Evolutionary conservation across 495 filamentous ascomycete species (phyloP).

Genomic region (Lasiosphaeris hirsuta): DNA sequence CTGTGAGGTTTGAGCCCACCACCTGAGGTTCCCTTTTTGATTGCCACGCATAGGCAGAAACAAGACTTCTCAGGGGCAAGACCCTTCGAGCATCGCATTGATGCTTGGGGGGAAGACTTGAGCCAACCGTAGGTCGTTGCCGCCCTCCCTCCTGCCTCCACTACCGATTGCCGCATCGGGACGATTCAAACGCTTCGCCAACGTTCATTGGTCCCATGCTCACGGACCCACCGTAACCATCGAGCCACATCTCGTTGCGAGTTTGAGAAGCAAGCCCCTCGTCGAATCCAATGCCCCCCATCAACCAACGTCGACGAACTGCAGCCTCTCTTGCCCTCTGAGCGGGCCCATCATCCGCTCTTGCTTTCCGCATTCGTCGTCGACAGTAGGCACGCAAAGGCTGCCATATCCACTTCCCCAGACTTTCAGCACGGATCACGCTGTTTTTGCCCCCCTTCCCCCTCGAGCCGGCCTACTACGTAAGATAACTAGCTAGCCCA

Average conservation of each 20-base stretch:
- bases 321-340: too few species aligned
- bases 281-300: neutral
- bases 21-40: neutral
- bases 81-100: conserved; percentile 13
- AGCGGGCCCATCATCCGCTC: too few species aligned
- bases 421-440: conserved; percentile 14
- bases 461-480: neutral
- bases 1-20: too few species aligned
- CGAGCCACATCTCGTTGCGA: conserved; percentile 16
- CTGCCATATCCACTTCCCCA: conserved; percentile 8
- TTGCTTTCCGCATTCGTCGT: neutral
- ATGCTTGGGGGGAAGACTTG: neutral
- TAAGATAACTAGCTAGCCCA: too few species aligned
- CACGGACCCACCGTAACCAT: neutral
- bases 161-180: conserved; percentile 5
- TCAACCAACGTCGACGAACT: neutral
- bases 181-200: neutral
- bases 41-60: neutral
- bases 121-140: conserved; percentile 13
- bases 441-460: conserved; percentile 2
- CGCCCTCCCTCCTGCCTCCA: neutral
- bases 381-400: neutral
- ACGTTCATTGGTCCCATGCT: neutral
- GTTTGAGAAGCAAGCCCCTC: conserved; percentile 13
- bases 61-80: neutral